Percentiles rank a stretch among this genome's conserved stretches.
Conservation (phyloP, 2,329 filamentous ascomycete species). For the Fusarium gaditjirri region DNA sequence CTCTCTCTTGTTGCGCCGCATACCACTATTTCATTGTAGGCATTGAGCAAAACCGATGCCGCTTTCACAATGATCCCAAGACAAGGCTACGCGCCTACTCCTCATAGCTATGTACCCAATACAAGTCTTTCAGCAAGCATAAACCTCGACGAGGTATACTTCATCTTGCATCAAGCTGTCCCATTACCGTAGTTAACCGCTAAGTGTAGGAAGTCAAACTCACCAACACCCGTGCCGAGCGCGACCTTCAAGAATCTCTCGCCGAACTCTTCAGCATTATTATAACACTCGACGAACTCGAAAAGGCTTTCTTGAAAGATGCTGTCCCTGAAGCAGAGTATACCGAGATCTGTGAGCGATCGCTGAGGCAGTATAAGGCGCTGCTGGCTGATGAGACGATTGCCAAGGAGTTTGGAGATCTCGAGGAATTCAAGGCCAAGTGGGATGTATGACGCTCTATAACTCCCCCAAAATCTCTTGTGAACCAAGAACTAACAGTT, state of each 20-base stretch:
- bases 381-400: constrained; percentile 91
- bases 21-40: neutral
- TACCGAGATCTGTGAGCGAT: constrained; percentile 92
- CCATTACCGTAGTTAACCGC: constrained; percentile 27
- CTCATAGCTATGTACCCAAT: constrained; percentile 91
- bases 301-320: constrained; percentile 97
- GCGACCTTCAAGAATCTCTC: constrained; percentile 93
- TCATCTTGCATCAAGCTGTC: neutral
- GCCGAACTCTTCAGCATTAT: constrained; percentile 99
- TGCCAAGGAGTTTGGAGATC: constrained; percentile 83
- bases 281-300: constrained; percentile 91
- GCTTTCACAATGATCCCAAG: constrained; percentile 62
- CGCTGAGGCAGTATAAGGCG: constrained; percentile 96
- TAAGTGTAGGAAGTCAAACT: constrained; percentile 89
- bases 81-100: constrained; percentile 87
- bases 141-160: constrained; percentile 85
- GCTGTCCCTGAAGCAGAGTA: constrained; percentile 92
- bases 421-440: constrained; percentile 90
- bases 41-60: constrained; percentile 41
- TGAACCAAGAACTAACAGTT: neutral
- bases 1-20: constrained; percentile 8
- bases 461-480: accelerated
- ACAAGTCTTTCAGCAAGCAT: constrained; percentile 86
- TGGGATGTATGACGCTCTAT: constrained; percentile 76
- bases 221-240: constrained; percentile 84